phyloP scores from a whole-genome alignment of 768 basidiomycete species.

The Mycena rosella region DNA sequence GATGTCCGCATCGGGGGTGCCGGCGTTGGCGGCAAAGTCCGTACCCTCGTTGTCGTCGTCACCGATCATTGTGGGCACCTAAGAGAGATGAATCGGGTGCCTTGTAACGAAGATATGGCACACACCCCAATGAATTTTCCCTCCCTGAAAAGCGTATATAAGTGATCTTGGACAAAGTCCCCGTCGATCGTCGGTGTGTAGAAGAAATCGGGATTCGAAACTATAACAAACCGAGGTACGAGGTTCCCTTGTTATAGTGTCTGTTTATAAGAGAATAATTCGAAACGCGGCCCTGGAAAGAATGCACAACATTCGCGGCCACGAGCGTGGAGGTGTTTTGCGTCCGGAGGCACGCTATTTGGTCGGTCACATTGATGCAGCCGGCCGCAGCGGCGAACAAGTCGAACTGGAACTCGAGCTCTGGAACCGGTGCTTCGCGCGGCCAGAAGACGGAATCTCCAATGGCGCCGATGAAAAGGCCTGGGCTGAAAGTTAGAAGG shows the following conservation, averaged over 20 bases:
- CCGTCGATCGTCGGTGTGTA: conserved; percentile 29
- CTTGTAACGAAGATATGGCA: conserved; percentile 2
- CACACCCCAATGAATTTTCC: conserved; percentile 26
- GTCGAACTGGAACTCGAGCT: conserved; percentile 29
- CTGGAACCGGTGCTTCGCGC: conserved; percentile 17
- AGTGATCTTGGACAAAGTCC: conserved; percentile 20
- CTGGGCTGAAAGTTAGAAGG: conserved; percentile 11
- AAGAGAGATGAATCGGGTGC: conserved; percentile 8
- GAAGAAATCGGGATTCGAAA: conserved; percentile 25
- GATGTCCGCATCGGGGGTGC: conserved; percentile 15
- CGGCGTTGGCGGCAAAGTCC: conserved; percentile 22
- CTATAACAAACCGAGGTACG: too few relatives aligned
- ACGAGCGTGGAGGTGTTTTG: conserved; percentile 29
- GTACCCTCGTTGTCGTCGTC: conserved; percentile 25
- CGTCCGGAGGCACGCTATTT: conserved; percentile 24
- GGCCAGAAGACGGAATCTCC: conserved; percentile 27
- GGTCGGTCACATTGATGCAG: conserved; percentile 16
- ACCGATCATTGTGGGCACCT: conserved; percentile 23
- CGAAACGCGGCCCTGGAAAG: conserved; percentile 29
- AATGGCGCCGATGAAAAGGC: conserved; percentile 25
- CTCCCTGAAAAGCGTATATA: conserved; percentile 25
- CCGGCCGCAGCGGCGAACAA: conserved; percentile 27
- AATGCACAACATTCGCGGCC: conserved; percentile 21
- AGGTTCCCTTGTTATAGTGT: too few relatives aligned
- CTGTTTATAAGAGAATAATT: too few relatives aligned